Conservation (phyloP, 2,329 filamentous ascomycete genomes). For the Alternaria longipes region DNA sequence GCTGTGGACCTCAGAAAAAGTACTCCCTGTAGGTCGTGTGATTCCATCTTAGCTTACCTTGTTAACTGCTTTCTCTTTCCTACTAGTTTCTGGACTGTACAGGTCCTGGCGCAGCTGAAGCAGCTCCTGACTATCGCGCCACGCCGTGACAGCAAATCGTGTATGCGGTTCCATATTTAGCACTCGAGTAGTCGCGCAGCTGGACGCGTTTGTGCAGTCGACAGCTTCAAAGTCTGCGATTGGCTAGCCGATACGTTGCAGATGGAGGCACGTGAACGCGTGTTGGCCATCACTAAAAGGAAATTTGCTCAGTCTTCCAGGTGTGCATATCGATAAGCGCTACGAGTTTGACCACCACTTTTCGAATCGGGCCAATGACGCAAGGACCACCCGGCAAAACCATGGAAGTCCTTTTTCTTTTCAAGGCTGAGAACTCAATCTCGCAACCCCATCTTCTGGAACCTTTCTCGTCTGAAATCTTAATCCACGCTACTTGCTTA, state of each 20-base stretch:
- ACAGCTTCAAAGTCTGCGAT: conserved; percentile 11
- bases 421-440: neutral
- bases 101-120: conserved; percentile 71
- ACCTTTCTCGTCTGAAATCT: conserved; percentile 15
- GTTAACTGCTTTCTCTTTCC: conserved; percentile 50
- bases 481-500: conserved; percentile 15
- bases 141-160: conserved; percentile 47
- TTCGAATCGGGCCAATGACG: conserved; percentile 6
- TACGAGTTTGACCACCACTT: neutral
- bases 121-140: conserved; percentile 73
- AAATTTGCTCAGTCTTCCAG: conserved; percentile 3
- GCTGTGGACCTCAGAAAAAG: neutral
- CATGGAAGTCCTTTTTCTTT: neutral
- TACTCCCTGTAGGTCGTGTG: neutral
- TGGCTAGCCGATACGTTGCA: conserved; percentile 17
- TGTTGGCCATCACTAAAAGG: neutral
- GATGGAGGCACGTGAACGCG: conserved; percentile 15
- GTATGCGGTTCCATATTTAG: conserved; percentile 26
- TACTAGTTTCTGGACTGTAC: conserved; percentile 58
- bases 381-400: neutral
- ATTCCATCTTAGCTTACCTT: conserved; percentile 43
- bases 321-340: conserved; percentile 5
- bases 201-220: neutral
- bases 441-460: conserved; percentile 12
- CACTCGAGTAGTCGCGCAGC: conserved; percentile 1